Conservation (phyloP, 2,329 filamentous ascomycete genomes). For the Claviceps purpurea region DNA sequence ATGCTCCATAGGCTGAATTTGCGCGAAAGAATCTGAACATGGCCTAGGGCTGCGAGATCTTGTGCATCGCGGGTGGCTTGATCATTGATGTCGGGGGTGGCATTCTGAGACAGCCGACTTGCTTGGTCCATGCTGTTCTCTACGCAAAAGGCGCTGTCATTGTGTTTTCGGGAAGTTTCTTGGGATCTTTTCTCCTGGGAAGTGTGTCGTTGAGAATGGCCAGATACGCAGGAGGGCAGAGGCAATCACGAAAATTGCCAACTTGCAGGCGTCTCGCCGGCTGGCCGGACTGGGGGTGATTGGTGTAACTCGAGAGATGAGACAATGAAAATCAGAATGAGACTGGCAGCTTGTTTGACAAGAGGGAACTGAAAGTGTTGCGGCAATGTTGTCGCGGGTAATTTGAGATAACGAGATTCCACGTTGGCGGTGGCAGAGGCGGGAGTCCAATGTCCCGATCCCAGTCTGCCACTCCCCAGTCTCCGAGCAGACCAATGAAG, state of each 20-base stretch:
- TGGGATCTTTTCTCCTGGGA: not conserved
- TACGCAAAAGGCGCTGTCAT: slow-evolving; percentile 4
- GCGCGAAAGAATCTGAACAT: slow-evolving; percentile 24
- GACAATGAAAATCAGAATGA: not conserved
- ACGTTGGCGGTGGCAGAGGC: not conserved
- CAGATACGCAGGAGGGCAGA: not conserved
- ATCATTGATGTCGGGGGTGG: slow-evolving; percentile 2
- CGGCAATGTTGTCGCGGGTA: not conserved
- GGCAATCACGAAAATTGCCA: not conserved
- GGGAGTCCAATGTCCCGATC: not conserved
- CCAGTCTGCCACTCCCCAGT: not conserved
- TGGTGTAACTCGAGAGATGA: not conserved
- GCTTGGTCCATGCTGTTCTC: slow-evolving; percentile 6
- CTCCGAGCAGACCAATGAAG: not conserved
- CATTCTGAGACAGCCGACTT: slow-evolving; percentile 3
- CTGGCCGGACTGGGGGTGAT: not conserved
- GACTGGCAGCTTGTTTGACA: not conserved
- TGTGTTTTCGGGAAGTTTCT: not conserved
- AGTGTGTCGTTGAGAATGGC: not conserved
- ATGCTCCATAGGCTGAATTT: slow-evolving; percentile 43
- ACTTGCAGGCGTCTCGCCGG: not conserved
- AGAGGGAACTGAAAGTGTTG: not conserved
- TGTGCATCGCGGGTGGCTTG: slow-evolving; percentile 19
- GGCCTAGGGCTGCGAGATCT: slow-evolving; percentile 28
- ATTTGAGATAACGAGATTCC: not conserved